These are phyloP conservation scores for Coprinopsis cinerea DNA, from an alignment of 768 basidiomycete species.

Conservation along the genomic window DNA sequence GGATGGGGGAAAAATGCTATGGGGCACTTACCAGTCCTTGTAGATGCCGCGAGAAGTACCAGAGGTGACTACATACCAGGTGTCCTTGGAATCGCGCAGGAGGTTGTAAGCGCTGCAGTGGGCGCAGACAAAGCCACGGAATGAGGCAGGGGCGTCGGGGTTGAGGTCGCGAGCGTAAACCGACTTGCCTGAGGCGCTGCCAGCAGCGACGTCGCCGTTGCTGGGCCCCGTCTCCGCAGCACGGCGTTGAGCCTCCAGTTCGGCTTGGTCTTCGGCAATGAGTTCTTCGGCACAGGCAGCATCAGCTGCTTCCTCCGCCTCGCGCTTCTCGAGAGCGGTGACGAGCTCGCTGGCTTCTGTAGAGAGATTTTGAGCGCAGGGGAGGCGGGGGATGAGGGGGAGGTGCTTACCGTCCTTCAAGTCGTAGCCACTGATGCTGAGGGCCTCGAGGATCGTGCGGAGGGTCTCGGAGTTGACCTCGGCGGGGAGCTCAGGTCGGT, in stretches of 20 bases:
- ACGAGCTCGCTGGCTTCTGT: too few species aligned
- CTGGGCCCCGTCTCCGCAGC: too few species aligned
- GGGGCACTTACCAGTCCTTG: not conserved
- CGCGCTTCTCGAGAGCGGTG: not conserved
- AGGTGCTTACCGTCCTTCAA: not conserved
- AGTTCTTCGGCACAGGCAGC: too few species aligned
- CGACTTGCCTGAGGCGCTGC: too few species aligned
- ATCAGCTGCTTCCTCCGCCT: too few species aligned
- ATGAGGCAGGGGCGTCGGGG: too few species aligned
- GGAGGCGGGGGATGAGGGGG: not conserved
- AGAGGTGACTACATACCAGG: not conserved
- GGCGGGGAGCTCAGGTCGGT: too few species aligned
- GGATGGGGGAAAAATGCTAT: not conserved
- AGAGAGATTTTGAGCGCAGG: not conserved
- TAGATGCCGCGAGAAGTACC: not conserved
- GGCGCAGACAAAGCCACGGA: not conserved
- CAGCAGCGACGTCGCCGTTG: too few species aligned
- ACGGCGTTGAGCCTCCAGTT: too few species aligned
- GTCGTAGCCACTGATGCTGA: not conserved
- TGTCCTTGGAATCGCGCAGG: not conserved
- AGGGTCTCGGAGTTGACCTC: not conserved
- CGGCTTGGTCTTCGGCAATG: too few species aligned
- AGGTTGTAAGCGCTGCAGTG: not conserved
- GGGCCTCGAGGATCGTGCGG: not conserved
- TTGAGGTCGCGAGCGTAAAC: too few species aligned